Base-by-base conservation (phyloP, 192 early-diverging fungal genomes). In the Tieghemiomyces parasiticus region DNA sequence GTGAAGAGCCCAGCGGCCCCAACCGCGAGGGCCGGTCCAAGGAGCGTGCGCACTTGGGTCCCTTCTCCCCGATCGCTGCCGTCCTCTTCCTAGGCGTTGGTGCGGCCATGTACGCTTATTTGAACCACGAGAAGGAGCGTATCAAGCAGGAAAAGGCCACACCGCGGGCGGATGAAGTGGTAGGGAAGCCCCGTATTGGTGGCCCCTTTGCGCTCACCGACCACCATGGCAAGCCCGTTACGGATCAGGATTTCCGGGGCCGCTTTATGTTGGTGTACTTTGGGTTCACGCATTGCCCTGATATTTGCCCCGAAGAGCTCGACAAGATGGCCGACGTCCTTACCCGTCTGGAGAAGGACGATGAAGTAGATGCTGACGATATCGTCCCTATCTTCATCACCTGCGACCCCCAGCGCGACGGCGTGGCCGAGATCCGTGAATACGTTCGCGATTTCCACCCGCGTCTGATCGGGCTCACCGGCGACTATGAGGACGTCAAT, bases 241-340 rank as follows among this genome's bases (percentile, higher is more conserved):
- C 87, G 13, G 80, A 91, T 62, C 71, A 84, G 52, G 79, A 86
- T 59, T 89, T 90, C 64, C 74, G 74, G 26, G 96, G 91, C 29
- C 84, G 83, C 38, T 97, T 81, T 66, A 81, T 84, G 72, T 71
- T 99, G 60, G 71, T 97, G 8, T 99, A 99, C 74, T 99, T 99
- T 82, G 96, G 96, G n/a, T 99, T 96, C 75, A 95, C 93, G 31
- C 89, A 96, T 70, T 99, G 96, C 68, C 96, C 96, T 1, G 96
- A 99, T 74, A 92, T 99, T 51, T 99, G 96, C 48, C 96, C 96
- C 3, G 95, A 97, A 63, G 95, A 99, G 71, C 75, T 99, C 44
- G 93, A 99, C 70, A 97, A 93, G 74, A 96, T 99, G 81, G 85
- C 89, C 6, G 79, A 86, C 46, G 89, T 92, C 14, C 76, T 91